Evolutionary conservation across 2,329 filamentous ascomycete genomes (phyloP).

Genomic region (Arthrobotrys sphaeroides): DNA sequence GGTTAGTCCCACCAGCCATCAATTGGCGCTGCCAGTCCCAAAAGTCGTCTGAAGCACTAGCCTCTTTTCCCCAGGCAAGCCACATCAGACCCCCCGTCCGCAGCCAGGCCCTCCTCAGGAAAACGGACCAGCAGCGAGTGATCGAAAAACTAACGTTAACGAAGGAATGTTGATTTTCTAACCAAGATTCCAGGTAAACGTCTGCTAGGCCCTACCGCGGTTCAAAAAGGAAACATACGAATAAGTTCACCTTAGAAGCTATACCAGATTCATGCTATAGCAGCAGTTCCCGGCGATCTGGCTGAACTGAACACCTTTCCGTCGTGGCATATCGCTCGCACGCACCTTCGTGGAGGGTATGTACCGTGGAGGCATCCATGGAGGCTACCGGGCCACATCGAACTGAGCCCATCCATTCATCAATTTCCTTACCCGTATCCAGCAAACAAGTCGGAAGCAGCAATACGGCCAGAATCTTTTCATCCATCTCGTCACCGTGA

Average conservation of each 20-base stretch:
- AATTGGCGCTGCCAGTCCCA: neutral
- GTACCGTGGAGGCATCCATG: constrained; percentile 11
- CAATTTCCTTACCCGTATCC: constrained; percentile 21
- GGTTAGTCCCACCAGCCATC: constrained; percentile 29
- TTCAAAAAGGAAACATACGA: constrained; percentile 12
- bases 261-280: constrained; percentile 19
- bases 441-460: constrained; percentile 1
- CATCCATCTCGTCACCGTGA: constrained; percentile 27
- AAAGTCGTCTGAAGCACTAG: constrained; percentile 34
- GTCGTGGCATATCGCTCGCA: constrained; percentile 38
- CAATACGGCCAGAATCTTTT: neutral
- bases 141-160: constrained; percentile 33
- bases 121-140: constrained; percentile 2
- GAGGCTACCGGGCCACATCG: constrained; percentile 8
- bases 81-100: constrained; percentile 25
- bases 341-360: constrained; percentile 13
- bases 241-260: constrained; percentile 5
- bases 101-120: constrained; percentile 11
- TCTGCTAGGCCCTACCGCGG: neutral
- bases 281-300: constrained; percentile 37
- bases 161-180: constrained; percentile 51
- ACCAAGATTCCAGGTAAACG: constrained; percentile 47
- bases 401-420: constrained; percentile 1
- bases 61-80: constrained; percentile 33
- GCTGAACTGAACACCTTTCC: constrained; percentile 54